Percentiles rank a stretch among this genome's conserved stretches.
These are phyloP conservation scores for Solanum chacoense DNA, from an alignment of 305 asterid species.

Conservation along the genomic window DNA sequence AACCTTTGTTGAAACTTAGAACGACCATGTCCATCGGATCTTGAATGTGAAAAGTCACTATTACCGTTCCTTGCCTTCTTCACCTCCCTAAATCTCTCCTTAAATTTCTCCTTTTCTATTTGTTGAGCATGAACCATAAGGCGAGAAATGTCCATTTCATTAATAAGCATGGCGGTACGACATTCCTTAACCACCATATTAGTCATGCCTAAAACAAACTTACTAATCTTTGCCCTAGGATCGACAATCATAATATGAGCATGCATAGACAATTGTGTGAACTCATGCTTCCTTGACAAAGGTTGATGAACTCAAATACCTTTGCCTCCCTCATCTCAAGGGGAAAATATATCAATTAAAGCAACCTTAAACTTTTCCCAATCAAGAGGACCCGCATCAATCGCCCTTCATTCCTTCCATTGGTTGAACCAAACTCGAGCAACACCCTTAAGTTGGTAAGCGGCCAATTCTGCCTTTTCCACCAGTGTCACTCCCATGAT, in stretches of 20 bases:
- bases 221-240: not conserved
- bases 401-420: not conserved
- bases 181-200: not conserved
- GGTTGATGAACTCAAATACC: not conserved
- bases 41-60: not conserved
- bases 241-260: not conserved
- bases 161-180: not conserved
- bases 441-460: not conserved
- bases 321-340: not conserved
- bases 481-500: not conserved
- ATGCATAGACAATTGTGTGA: not conserved
- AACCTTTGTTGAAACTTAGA: not conserved
- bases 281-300: not conserved
- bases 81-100: not conserved
- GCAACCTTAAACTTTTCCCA: not conserved
- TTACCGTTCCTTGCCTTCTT: not conserved
- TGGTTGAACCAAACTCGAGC: not conserved
- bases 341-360: not conserved
- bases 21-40: not conserved
- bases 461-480: not conserved
- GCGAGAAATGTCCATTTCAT: not conserved
- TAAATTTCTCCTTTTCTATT: not conserved
- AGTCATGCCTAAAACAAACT: not conserved
- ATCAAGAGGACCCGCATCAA: not conserved
- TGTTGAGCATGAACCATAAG: not conserved